Conservation (phyloP, 228 moss, liverwort and hornwort species). For the Sphagnum magellanicum region DNA sequence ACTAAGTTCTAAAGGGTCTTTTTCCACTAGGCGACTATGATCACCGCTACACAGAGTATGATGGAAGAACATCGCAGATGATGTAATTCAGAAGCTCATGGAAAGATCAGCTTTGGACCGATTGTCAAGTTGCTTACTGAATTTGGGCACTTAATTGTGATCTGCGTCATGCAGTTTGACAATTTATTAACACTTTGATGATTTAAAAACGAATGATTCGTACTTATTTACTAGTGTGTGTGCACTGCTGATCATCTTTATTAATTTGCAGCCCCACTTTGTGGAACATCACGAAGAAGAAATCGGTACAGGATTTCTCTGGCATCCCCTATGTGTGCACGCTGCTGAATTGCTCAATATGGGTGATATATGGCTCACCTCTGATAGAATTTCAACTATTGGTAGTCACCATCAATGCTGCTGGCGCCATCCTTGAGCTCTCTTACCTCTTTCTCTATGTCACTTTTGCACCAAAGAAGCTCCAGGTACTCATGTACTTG, state of each 20-base stretch:
- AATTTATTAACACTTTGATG: too few relatives aligned
- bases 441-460: slow-evolving; percentile 46
- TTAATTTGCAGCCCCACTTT: slow-evolving; percentile 64
- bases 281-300: slow-evolving; percentile 41
- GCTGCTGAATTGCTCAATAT: slow-evolving; percentile 64
- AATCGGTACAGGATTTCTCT: slow-evolving; percentile 57
- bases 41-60: too few relatives aligned
- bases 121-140: neutral
- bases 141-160: neutral
- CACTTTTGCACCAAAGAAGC: slow-evolving; percentile 29
- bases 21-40: too few relatives aligned
- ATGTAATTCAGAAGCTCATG: neutral
- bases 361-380: slow-evolving; percentile 77
- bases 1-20: too few relatives aligned
- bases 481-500: slow-evolving; percentile 21
- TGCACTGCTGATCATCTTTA: neutral
- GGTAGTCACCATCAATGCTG: slow-evolving; percentile 62
- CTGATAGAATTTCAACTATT: slow-evolving; percentile 51
- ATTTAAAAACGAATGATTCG: too few relatives aligned
- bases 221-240: neutral
- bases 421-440: slow-evolving; percentile 49
- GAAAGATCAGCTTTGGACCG: neutral
- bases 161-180: neutral
- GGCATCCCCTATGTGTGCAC: slow-evolving; percentile 62
- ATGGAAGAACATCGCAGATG: too few relatives aligned